Base-by-base conservation (phyloP, 306 rosid species). In the Castanea mollissima region DNA sequence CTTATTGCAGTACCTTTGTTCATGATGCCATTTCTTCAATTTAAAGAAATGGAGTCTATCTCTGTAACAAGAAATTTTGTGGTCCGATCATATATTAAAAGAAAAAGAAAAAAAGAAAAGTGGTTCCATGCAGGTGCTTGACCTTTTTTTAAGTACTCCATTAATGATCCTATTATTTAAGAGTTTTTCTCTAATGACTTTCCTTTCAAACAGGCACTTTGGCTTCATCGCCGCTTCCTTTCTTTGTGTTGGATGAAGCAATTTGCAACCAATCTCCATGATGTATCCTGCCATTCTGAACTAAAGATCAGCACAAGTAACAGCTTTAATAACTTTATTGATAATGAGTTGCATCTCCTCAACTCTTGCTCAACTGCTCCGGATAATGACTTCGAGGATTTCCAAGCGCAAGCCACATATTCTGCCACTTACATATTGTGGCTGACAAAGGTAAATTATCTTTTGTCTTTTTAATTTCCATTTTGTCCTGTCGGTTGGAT, bases 171-270 rank as follows among this genome's bases (percentile, higher is more conserved):
- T 59, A 69, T 44, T 44, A 21, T 16, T 7, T 67, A 69, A 29
- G 79, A 58, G 19, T 27, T 69, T 76, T 71, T 34, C 55, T 13
- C 49, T 57, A 38, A 18, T 78, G 52, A 51, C 75, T 71, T 79
- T 71, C 12, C 4, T 55, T 76, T 64, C 56, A 32, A 74, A 81
- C 93, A 95, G 96, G 94, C 92, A 73, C 74, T 92, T 57, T 95
- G 99, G 99, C 97, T 95, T 90, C 97, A 92, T 80, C 97, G 96
- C 0, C 94, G 98, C 80, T 90, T 95, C 87, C 94, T 95, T 74
- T 88, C 96, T 60, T 55, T 74, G 76, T 76, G 75, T 82, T 84
- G 92, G 95, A 84, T 89, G 74, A 87, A 88, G 80, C 81, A 85
- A 68, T 79, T 89, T 72, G 72, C 49, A 21, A 41, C 32, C 8